Evolutionary conservation across 2,329 filamentous ascomycete genomes (phyloP), one percentile per base, ranked within the genome.

Genomic region (Colletotrichum ledebouriae): DNA sequence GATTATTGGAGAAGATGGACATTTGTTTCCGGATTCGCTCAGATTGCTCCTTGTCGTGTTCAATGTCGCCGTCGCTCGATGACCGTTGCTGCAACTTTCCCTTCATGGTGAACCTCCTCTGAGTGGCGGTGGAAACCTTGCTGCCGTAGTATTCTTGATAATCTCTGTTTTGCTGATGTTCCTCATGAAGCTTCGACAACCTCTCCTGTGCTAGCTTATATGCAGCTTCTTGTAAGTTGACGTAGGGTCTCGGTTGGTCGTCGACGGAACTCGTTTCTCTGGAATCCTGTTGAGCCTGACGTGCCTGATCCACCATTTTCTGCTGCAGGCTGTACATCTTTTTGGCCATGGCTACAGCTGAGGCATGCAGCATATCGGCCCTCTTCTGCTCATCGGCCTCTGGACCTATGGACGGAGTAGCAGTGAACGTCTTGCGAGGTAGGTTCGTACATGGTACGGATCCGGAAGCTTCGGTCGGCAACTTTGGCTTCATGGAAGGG

Each of bases 291-390:
- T 83, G 77, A 1, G 75, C 75, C 59, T 82, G 81, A 71, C 80
- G 83, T 34, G 82, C 79, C 69, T 84, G 82, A 6, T 89, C 86
- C 1, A 86, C 82, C 69, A 85, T 85, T 69, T 86, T 87, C 70
- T 93, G 88, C 72, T 94, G 90, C 39, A 88, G 83, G 11, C 84
- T 87, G 76, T 94, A 97, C 89, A 97, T 95, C 73, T 91, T 89
- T 78, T 91, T 92, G 6, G 94, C 94, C 94, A 98, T 97, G 11
- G 92, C 93, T 3, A 97, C 83, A 2, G 94, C 94, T 20, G 94
- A 95, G 34, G 94, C 93, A 71, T 91, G 91, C 3, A 97, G 82
- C 4, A 90, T 89, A 72, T 94, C 91, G 50, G 90, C 87, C 66
- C 87, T 88, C 70, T 87, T 89, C 77, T 90, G 87, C 74, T 97